These are phyloP conservation scores for Pseudoneurospora amorphoporcata DNA, from an alignment of 495 filamentous ascomycete species.

Conservation along the genomic window DNA sequence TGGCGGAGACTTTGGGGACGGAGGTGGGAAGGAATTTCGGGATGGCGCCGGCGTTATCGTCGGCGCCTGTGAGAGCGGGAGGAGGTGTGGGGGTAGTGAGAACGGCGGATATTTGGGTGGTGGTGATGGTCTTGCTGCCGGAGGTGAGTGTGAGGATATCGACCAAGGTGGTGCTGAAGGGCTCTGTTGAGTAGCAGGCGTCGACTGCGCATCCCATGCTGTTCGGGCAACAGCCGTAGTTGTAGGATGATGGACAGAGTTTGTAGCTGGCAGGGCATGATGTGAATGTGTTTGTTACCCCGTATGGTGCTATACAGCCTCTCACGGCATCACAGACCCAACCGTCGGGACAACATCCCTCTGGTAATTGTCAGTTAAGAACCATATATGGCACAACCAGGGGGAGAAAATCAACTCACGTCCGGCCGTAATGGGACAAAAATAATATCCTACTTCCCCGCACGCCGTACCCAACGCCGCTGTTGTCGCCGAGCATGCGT, in stretches of 20 bases:
- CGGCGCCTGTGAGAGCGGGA: conserved; percentile 2
- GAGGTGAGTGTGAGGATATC: conserved; percentile 24
- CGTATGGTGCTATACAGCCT: conserved; percentile 23
- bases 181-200: conserved; percentile 27
- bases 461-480: conserved; percentile 27
- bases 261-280: conserved; percentile 25
- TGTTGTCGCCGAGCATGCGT: conserved; percentile 35
- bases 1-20: conserved; percentile 26
- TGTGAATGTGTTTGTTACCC: conserved; percentile 10
- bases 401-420: conserved; percentile 6
- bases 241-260: conserved; percentile 27
- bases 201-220: conserved; percentile 28
- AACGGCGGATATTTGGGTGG: conserved; percentile 16
- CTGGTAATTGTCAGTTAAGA: conserved; percentile 5
- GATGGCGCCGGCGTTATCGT: conserved; percentile 5
- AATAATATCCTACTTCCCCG: conserved; percentile 21
- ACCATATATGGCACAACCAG: not conserved
- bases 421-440: conserved; percentile 17
- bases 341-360: conserved; percentile 28
- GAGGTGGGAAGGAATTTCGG: conserved; percentile 30
- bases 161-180: conserved; percentile 23
- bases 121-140: conserved; percentile 18
- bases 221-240: conserved; percentile 31
- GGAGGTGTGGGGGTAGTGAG: conserved; percentile 19
- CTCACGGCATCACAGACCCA: conserved; percentile 17